Percentiles rank a stretch among this genome's conserved stretches.
phyloP scores from a whole-genome alignment of 140 eudicot species.

The Flaveria floridana region DNA sequence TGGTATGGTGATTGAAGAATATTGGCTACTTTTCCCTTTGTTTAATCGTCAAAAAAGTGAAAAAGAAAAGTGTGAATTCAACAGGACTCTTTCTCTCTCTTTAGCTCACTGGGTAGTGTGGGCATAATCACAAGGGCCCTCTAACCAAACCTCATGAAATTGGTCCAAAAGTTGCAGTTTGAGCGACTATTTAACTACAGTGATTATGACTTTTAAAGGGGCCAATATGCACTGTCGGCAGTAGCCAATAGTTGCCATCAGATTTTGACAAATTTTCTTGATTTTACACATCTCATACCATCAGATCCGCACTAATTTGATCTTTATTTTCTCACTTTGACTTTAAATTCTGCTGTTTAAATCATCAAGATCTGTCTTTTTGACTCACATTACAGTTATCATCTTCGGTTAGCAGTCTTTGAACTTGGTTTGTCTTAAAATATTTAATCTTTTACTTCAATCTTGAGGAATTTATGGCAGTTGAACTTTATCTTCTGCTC shows the following conservation, averaged over 20 bases:
- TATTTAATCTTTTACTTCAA: conserved; percentile 2
- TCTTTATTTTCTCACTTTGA: conserved; percentile 1
- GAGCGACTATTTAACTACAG: conserved; percentile 32
- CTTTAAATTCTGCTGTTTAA: conserved; percentile 18
- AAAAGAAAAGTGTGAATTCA: conserved; percentile 15
- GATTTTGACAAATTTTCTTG: conserved; percentile 39
- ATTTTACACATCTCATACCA: conserved; percentile 33
- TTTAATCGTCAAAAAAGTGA: conserved; percentile 22
- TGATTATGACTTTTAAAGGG: conserved; percentile 33
- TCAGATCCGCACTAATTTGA: conserved; percentile 45
- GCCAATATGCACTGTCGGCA: conserved; percentile 38
- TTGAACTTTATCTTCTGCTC: not conserved
- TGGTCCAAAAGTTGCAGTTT: not conserved
- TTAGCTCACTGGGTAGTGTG: not conserved
- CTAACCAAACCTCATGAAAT: conserved; percentile 36
- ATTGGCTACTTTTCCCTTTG: conserved; percentile 20
- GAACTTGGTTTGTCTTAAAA: conserved; percentile 19
- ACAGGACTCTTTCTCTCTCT: conserved; percentile 16
- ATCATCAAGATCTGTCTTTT: conserved; percentile 30
- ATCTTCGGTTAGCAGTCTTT: conserved; percentile 7
- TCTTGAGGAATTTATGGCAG: not conserved
- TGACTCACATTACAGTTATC: not conserved
- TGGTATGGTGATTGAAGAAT: conserved; percentile 30
- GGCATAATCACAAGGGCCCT: conserved; percentile 35
- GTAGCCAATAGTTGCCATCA: conserved; percentile 35